Percentiles rank a stretch among this genome's conserved stretches.
phyloP scores from a whole-genome alignment of 2,329 filamentous ascomycete genomes.

The Alternaria infectoria region DNA sequence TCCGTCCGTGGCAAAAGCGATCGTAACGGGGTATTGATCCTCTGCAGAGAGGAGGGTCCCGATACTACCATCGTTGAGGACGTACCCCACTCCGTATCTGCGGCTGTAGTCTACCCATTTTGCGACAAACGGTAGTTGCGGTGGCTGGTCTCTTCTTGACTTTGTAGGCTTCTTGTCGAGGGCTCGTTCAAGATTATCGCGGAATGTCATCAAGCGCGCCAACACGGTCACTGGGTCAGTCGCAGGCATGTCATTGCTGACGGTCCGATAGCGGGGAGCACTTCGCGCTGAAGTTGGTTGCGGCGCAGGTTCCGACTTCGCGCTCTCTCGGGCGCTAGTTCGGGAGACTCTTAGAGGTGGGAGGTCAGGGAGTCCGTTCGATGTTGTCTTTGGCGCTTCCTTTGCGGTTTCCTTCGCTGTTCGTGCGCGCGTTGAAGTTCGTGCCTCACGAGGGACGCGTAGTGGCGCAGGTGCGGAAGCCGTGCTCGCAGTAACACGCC shows the following conservation, averaged over 20 bases:
- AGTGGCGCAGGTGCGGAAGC: conserved; percentile 37
- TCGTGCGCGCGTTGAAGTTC: conserved; percentile 34
- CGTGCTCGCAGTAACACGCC: conserved; percentile 38
- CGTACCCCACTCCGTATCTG: conserved; percentile 84
- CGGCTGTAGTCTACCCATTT: conserved; percentile 92
- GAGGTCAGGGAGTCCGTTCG: conserved; percentile 32
- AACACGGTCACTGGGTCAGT: conserved; percentile 56
- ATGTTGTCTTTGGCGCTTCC: conserved; percentile 27
- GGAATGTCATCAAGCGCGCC: conserved; percentile 52
- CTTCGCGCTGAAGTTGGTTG: conserved; percentile 27
- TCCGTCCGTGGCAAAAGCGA: conserved; percentile 73
- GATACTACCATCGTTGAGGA: conserved; percentile 80
- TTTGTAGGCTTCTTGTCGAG: conserved; percentile 48
- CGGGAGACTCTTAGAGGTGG: conserved; percentile 33
- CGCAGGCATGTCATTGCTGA: conserved; percentile 40
- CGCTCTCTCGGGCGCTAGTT: conserved; percentile 22
- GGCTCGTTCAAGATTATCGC: conserved; percentile 54
- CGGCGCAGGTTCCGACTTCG: conserved; percentile 24
- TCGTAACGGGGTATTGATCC: conserved; percentile 65
- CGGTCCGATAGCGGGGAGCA: conserved; percentile 28
- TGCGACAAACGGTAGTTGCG: conserved; percentile 62
- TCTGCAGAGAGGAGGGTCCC: conserved; percentile 67
- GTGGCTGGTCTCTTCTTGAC: conserved; percentile 57
- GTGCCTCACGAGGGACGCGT: conserved; percentile 36
- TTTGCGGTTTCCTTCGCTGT: conserved; percentile 31